Base-by-base conservation (phyloP, 148 eudicot genomes). In the Gaultheria prostrata region DNA sequence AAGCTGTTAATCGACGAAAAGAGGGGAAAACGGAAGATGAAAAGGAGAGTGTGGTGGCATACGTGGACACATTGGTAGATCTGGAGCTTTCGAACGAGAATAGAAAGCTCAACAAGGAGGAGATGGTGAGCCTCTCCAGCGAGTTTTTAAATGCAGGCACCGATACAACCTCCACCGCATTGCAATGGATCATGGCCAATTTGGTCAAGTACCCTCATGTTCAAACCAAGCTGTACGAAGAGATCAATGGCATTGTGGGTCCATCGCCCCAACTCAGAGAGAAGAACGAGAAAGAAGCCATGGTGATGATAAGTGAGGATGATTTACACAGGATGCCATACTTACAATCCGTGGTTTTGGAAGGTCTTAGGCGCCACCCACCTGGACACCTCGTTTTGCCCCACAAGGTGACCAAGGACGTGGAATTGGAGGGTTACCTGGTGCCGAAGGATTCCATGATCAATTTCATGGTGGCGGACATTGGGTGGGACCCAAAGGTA, bases 171-270 rank as follows among this genome's bases (percentile, higher is more conserved):
- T 79, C 93, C 3, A 93, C 93, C 0, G 88, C 93, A 2, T 84
- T 94, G 56, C 93, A 94, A 48, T 94, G 93, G 94, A 90, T 91
- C 59, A 91, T 94, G 93, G 98, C 98, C 39, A 93, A 90, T 76
- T 51, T 94, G 24, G 94, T 92, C 15, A 94, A 90, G 87, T 76
- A 89, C 80, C 93, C 89, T 12, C 45, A 72, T 1, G 80, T 91
- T 17, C 98, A 93, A 73, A 76, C 85, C 1, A 93, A 88, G 86
- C 83, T 94, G 43, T 90, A 88, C 48, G 85, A 92, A 18, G 98
- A 94, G 74, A 87, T 93, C 6, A 76, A 77, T 2, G 69, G 79
- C 1, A 84, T 84, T 30, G 48, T 90, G 12, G 95, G 93, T 48
- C 84, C 32, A n/a, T 30, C 70, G 6, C 56, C 85, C n/a, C 69